A percentile compares a stretch with the other conserved stretches of the same genome.
Evolutionary conservation across 1,139 yeast species (phyloP).

Genomic region (Dujonia santamariae): DNA sequence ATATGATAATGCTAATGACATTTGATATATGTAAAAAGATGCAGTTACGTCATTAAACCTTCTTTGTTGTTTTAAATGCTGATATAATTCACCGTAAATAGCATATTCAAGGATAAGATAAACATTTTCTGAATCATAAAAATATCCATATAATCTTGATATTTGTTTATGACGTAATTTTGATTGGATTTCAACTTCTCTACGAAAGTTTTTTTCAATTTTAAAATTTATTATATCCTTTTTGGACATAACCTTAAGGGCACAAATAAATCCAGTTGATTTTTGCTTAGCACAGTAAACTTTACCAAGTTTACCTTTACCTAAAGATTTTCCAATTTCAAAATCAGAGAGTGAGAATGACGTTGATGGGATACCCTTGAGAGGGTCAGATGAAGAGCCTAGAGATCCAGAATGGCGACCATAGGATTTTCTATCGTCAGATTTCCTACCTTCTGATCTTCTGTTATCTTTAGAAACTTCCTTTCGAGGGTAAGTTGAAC

Average conservation of each 20-base stretch:
- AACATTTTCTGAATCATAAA: constrained; percentile 75
- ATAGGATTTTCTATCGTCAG: too few relatives aligned
- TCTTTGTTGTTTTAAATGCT: constrained; percentile 58
- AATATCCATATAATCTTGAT: constrained; percentile 79
- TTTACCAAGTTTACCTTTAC: constrained; percentile 90
- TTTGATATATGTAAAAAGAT: constrained; percentile 77
- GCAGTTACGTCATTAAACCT: constrained; percentile 72
- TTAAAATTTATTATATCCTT: constrained; percentile 69
- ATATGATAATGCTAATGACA: constrained; percentile 73
- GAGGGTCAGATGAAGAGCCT: constrained; percentile 4
- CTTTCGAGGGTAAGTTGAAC: background rate
- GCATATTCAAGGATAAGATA: constrained; percentile 84
- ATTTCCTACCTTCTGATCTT: too few relatives aligned
- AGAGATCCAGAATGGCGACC: too few relatives aligned
- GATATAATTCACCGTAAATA: constrained; percentile 83
- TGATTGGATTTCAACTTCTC: constrained; percentile 91
- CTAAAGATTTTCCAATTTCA: constrained; percentile 84
- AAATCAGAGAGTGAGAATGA: constrained; percentile 44
- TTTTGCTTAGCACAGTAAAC: constrained; percentile 88
- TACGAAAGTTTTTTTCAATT: constrained; percentile 81
- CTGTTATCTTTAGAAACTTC: too few relatives aligned
- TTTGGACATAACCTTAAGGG: constrained; percentile 88
- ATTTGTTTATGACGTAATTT: constrained; percentile 74
- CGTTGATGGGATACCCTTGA: constrained; percentile 3
- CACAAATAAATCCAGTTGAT: constrained; percentile 75